phyloP scores from a whole-genome alignment of 2,329 filamentous ascomycete species.

The Fusarium mangiferae region DNA sequence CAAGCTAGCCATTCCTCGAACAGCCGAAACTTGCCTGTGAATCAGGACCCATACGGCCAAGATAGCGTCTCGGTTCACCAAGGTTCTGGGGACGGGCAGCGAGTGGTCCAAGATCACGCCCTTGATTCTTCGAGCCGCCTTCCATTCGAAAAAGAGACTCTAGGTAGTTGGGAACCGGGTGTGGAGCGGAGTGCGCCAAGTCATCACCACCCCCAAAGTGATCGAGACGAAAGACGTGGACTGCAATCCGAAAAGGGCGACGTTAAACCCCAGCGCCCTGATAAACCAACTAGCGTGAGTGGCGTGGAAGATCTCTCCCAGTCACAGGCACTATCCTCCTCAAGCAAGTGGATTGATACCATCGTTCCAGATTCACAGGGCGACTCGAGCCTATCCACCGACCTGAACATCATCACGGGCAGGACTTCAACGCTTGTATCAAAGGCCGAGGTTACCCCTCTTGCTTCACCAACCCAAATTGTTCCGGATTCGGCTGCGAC shows the following conservation, averaged over 20 bases:
- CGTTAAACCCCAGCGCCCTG: background rate
- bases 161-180: background rate
- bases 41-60: background rate
- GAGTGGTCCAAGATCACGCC: background rate
- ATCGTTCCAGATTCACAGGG: slow-evolving; percentile 41
- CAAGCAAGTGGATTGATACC: background rate
- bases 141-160: background rate
- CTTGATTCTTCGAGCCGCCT: background rate
- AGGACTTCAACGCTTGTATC: background rate
- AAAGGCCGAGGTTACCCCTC: background rate
- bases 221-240: background rate
- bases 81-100: background rate
- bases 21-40: background rate
- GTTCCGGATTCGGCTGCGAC: slow-evolving; percentile 21
- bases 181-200: background rate
- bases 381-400: slow-evolving; percentile 16
- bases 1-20: background rate
- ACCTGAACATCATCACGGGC: background rate
- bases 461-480: slow-evolving; percentile 15
- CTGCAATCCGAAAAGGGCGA: background rate
- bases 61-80: background rate
- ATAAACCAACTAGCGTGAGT: background rate
- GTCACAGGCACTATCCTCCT: background rate
- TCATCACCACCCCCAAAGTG: background rate
- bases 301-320: background rate